Evolutionary conservation across 192 early-diverging fungal genomes (phyloP), one percentile per base, ranked within the genome.

Genomic region (Backusella morwellensis): DNA sequence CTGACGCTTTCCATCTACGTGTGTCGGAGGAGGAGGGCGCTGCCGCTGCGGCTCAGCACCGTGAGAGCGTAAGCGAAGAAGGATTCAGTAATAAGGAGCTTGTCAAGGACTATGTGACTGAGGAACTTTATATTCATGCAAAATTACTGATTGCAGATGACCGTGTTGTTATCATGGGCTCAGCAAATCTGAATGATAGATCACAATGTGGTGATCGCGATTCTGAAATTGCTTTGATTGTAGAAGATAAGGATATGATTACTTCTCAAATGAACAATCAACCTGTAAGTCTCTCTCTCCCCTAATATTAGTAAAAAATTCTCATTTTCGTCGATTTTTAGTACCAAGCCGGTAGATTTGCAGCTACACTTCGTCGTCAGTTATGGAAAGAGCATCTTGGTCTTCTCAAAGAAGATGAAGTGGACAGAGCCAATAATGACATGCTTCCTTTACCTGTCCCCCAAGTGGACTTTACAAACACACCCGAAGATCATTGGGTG

Each of bases 61-160:
- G 14, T 54, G 69, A 47, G 7, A 56, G 5, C 11, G 21, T 11
- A 56, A 23, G n/a, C 54, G 54, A 23, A 56, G 14, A 19, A 4
- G 32, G 75, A 72, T 35, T 35, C 11, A 78, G 35, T 12, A 52
- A 81, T 19, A 21, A 19, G 1, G 68, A 82, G 7, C 69, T 75
- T 70, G 63, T 67, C 19, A 56, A 32, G 50, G 77, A 83, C 21
- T 90, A 88, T 81, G 91, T 97, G 1, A 91, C 93, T 0, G 95
- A 97, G 82, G 89, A 92, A 73, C 83, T 97, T 44, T 97, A 97
- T 77, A 89, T 97, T 67, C 95, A 97, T 87, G 91, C 92, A 77
- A 93, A 96, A 80, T 80, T 94, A 35, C 90, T 97, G 92, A 95
- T 97, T 71, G 89, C 95, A 34, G 95, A 97, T 73, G 95, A 97